Evolutionary conservation across 2,329 filamentous ascomycete species (phyloP).

Genomic region (Ophiobolus disseminans): DNA sequence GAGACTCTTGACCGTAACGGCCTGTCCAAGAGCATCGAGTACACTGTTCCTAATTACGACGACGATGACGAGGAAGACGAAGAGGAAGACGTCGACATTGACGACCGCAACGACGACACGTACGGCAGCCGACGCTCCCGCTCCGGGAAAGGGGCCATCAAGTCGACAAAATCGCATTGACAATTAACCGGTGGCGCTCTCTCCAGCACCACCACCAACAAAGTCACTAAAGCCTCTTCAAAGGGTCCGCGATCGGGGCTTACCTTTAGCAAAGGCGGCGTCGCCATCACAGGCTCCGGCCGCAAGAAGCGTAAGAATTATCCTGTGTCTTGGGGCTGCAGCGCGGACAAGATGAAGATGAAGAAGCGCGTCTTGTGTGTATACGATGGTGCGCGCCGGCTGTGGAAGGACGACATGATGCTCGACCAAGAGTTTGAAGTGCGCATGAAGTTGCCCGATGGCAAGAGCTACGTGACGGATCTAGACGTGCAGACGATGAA

Average conservation of each 20-base stretch:
- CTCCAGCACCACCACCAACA: conserved; percentile 14
- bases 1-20: conserved; percentile 50
- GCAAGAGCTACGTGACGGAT: conserved; percentile 87
- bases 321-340: conserved; percentile 90
- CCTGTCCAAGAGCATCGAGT: conserved; percentile 54
- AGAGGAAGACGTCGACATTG: conserved; percentile 62
- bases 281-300: conserved; percentile 63
- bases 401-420: conserved; percentile 99
- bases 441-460: conserved; percentile 72
- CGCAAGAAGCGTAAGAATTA: conserved; percentile 95
- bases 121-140: conserved; percentile 58
- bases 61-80: conserved; percentile 67
- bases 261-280: conserved; percentile 79
- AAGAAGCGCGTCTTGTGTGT: conserved; percentile 96
- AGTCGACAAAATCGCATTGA: conserved; percentile 61
- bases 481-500: conserved; percentile 89
- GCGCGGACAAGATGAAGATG: conserved; percentile 94
- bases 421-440: conserved; percentile 94
- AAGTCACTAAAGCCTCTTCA: conserved; percentile 49
- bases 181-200: conserved; percentile 53
- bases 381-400: conserved; percentile 83
- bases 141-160: conserved; percentile 57
- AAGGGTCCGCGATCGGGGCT: conserved; percentile 62
- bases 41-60: conserved; percentile 54
- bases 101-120: conserved; percentile 61